Evolutionary conservation across 805 yeast genomes (phyloP), one percentile per base, ranked within the genome.

Genomic region (Zygoascus tannicola): DNA sequence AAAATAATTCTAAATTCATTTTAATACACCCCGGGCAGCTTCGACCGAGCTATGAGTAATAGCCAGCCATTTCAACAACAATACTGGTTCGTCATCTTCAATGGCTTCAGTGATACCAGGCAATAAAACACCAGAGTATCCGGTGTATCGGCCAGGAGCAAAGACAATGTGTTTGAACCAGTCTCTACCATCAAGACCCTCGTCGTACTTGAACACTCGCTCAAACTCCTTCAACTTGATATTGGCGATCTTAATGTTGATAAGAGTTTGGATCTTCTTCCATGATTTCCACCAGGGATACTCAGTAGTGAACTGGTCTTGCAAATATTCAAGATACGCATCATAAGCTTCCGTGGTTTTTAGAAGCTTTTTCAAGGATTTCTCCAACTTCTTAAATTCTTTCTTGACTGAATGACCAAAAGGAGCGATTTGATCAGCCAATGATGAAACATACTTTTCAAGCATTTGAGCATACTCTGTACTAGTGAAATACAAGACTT

Each of bases 211-310:
- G 53, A 77, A 74, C 16, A 54, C 48, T 44, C 76, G 63, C 48
- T 77, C 82, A 33, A 70, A 62, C 37, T 51, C 58, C 45, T 58
- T 59, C 38, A 74, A 59, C 50, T 66, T 67, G 23, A 50, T 28
- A 56, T 78, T 76, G 33, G 66, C 58, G 3, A 48, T 45, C 41
- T 50, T 46, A 41, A 59, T 49, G 41, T 50, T 46, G 32, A 46
- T 46, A 30, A 54, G 44, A 7, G 58, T 47, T 36, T 44, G 32
- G 22, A 56, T 35, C 49, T 58, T 56, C 43, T 48, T 48, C 39
- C 44, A 40, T 19, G 46, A 40, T 36, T 72, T 68, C 65, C 80
- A 85, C 87, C 95, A 82, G 1, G 96, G 87, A 53, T 74, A 81
- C 53, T 85, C 97, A 35, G 70, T 64, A 1, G 69, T 61, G 44